Evolutionary conservation across 2,329 filamentous ascomycete genomes (phyloP).

Genomic region (Aspergillus awamori): DNA sequence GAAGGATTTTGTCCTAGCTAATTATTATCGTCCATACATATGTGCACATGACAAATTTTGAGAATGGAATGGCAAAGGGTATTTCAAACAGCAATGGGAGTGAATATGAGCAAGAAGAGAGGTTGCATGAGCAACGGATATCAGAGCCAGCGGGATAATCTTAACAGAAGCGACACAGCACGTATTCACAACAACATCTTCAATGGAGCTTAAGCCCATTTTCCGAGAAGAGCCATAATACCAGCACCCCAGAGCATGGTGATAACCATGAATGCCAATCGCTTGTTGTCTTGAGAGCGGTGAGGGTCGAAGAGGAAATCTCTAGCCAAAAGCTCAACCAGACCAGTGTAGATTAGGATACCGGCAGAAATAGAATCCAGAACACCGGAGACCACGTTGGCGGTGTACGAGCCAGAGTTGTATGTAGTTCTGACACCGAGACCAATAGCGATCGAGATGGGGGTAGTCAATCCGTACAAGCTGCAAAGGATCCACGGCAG

Average conservation of each 20-base stretch:
- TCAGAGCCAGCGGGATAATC: not conserved
- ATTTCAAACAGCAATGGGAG: not conserved
- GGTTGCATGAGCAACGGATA: not conserved
- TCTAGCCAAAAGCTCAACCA: conserved; percentile 16
- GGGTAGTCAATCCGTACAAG: conserved; percentile 17
- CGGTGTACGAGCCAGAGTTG: conserved; percentile 14
- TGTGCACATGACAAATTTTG: not conserved
- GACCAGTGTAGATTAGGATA: conserved; percentile 16
- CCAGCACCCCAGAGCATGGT: conserved; percentile 46
- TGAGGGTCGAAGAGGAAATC: conserved; percentile 20
- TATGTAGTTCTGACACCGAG: conserved; percentile 16
- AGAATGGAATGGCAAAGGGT: not conserved
- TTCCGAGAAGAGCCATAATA: conserved; percentile 55
- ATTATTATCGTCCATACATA: not conserved
- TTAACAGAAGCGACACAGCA: not conserved
- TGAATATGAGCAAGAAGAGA: not conserved
- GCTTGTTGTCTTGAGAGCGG: conserved; percentile 22
- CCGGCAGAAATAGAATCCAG: conserved; percentile 16
- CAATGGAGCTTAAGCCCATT: conserved; percentile 47
- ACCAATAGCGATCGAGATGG: conserved; percentile 18
- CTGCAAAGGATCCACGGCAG: conserved; percentile 17
- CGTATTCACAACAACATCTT: not conserved
- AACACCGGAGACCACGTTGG: conserved; percentile 14
- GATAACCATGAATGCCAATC: conserved; percentile 48
- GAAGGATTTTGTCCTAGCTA: not conserved